phyloP scores from a whole-genome alignment of 2,329 filamentous ascomycete genomes.

The Passalora sequoiae region DNA sequence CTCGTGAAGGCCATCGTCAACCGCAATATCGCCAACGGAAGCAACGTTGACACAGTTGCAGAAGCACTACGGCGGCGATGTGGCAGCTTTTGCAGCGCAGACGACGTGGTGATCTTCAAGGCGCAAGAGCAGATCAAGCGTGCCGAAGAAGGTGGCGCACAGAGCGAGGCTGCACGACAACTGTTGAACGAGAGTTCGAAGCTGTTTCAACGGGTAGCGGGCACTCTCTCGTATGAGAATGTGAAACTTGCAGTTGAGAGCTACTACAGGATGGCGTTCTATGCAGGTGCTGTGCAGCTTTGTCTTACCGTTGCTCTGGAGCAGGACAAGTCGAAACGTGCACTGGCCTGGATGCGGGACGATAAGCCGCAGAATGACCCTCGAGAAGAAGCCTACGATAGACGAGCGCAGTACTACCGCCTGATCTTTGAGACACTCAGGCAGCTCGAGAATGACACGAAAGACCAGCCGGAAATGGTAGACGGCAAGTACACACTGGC shows the following conservation, averaged over 20 bases:
- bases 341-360: conserved; percentile 81
- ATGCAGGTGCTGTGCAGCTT: conserved; percentile 82
- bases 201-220: conserved; percentile 83
- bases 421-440: conserved; percentile 79
- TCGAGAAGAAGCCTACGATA: conserved; percentile 61
- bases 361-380: conserved; percentile 67
- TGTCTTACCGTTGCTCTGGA: conserved; percentile 77
- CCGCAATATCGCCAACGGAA: conserved; percentile 91
- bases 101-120: conserved; percentile 97
- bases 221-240: conserved; percentile 69
- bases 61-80: conserved; percentile 89
- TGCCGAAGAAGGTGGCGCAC: conserved; percentile 70
- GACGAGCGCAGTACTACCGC: conserved; percentile 74
- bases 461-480: conserved; percentile 62
- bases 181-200: conserved; percentile 83
- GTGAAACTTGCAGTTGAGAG: conserved; percentile 71
- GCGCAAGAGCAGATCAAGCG: conserved; percentile 91
- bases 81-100: conserved; percentile 93
- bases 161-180: conserved; percentile 69
- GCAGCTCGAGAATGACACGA: conserved; percentile 67
- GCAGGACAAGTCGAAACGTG: conserved; percentile 79
- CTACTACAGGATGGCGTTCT: conserved; percentile 80
- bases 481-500: conserved; percentile 74
- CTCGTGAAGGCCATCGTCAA: conserved; percentile 98
- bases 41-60: conserved; percentile 94